Conservation (phyloP, 768 basidiomycete genomes). For the Leccinum longicurvipes region DNA sequence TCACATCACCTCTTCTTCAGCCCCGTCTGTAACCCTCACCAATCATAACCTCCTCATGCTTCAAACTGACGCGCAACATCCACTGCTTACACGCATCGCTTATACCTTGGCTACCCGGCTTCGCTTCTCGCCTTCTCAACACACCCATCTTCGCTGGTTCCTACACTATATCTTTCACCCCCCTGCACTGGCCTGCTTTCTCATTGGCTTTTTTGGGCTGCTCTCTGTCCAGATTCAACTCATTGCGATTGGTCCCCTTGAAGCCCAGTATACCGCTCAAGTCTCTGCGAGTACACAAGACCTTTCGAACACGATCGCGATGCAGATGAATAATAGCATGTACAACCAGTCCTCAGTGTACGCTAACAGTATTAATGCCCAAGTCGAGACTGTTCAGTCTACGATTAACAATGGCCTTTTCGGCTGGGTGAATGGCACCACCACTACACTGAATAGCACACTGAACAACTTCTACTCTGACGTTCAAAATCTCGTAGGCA, state of each 20-base stretch:
- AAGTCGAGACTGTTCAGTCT: constrained; percentile 65
- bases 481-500: constrained; percentile 71
- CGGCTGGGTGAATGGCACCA: constrained; percentile 93
- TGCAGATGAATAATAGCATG: constrained; percentile 80
- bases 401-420: constrained; percentile 86
- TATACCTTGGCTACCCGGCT: constrained; percentile 50
- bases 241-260: constrained; percentile 70
- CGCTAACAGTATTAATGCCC: constrained; percentile 71
- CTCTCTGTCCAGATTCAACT: constrained; percentile 87
- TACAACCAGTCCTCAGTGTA: constrained; percentile 75
- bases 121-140: constrained; percentile 55
- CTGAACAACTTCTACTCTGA: constrained; percentile 85
- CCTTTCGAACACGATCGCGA: constrained; percentile 69
- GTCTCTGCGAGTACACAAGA: constrained; percentile 59
- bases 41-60: constrained; percentile 81
- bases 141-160: constrained; percentile 82
- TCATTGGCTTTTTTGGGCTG: constrained; percentile 90
- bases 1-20: constrained; percentile 31
- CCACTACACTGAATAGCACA: constrained; percentile 81
- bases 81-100: constrained; percentile 64
- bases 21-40: constrained; percentile 58
- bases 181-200: constrained; percentile 84
- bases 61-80: constrained; percentile 64
- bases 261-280: constrained; percentile 59
- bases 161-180: constrained; percentile 89